These are phyloP conservation scores for Aspergillus versicolor DNA, from an alignment of 2,329 filamentous ascomycete species.

Conservation along the genomic window DNA sequence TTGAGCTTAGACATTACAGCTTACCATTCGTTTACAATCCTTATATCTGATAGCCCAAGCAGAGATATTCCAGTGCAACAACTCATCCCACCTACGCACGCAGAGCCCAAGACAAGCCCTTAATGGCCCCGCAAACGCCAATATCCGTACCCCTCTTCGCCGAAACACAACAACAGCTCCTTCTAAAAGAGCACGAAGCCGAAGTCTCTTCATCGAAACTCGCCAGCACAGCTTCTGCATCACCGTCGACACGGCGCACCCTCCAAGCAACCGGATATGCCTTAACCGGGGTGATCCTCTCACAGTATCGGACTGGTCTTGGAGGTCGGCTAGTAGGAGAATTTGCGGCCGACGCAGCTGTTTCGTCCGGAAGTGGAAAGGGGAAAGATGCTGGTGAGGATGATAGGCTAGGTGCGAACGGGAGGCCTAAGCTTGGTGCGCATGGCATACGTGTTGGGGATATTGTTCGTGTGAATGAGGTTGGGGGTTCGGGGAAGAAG, in stretches of 20 bases:
- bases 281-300: constrained; percentile 58
- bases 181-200: constrained; percentile 45
- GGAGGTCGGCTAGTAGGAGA: constrained; percentile 90
- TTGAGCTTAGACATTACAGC: not conserved
- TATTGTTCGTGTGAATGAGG: constrained; percentile 46
- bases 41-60: too few relatives aligned
- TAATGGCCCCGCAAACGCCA: constrained; percentile 13
- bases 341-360: constrained; percentile 69
- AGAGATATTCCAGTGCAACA: too few relatives aligned
- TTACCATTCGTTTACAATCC: not conserved
- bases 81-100: too few relatives aligned
- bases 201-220: constrained; percentile 46
- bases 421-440: constrained; percentile 40
- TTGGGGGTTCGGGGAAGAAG: constrained; percentile 24
- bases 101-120: not conserved
- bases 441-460: constrained; percentile 51
- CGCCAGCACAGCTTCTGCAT: constrained; percentile 40
- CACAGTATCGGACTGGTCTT: constrained; percentile 79
- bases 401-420: constrained; percentile 10
- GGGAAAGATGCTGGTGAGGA: constrained; percentile 3
- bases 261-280: constrained; percentile 44
- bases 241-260: constrained; percentile 43
- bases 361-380: constrained; percentile 43
- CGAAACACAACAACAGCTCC: constrained; percentile 42
- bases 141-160: constrained; percentile 44